Evolutionary conservation across 257 asterid genomes (phyloP).

Genomic region (Parsonsia alboflavescens): DNA sequence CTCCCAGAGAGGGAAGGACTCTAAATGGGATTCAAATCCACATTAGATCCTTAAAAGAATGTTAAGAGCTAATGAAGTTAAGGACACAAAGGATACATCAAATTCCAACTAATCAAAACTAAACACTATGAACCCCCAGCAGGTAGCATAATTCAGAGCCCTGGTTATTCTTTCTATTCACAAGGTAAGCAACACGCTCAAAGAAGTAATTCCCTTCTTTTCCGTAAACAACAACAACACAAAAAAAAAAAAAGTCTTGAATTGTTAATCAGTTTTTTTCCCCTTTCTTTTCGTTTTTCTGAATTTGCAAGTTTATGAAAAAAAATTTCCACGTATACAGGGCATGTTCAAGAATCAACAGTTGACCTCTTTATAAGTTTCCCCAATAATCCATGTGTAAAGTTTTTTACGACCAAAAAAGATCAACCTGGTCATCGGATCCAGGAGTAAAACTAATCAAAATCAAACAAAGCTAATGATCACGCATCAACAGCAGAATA

Average conservation of each 20-base stretch:
- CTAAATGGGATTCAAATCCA: not conserved
- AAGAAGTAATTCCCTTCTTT: not conserved
- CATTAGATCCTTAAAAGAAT: not conserved
- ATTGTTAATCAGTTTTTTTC: not conserved
- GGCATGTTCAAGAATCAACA: not conserved
- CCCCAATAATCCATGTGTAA: not conserved
- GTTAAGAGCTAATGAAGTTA: not conserved
- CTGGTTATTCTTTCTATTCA: not conserved
- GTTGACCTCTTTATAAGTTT: not conserved
- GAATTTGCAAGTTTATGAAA: not conserved
- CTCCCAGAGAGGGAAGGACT: not conserved
- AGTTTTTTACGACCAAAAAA: not conserved
- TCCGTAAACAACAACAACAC: not conserved
- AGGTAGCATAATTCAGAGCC: not conserved
- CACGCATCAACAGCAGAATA: not conserved
- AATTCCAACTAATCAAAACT: not conserved
- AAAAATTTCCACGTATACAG: not conserved
- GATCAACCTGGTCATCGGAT: constrained; percentile 12
- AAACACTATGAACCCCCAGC: not conserved
- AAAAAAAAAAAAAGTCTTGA: not conserved
- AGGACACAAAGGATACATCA: not conserved
- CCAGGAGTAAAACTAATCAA: constrained; percentile 9
- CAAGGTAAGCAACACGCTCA: not conserved
- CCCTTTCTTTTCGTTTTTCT: too few species aligned
- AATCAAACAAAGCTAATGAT: not conserved